Evolutionary conservation across 129 eudicot genomes (phyloP).

Genomic region (Rutidosis leptorrhynchoides): DNA sequence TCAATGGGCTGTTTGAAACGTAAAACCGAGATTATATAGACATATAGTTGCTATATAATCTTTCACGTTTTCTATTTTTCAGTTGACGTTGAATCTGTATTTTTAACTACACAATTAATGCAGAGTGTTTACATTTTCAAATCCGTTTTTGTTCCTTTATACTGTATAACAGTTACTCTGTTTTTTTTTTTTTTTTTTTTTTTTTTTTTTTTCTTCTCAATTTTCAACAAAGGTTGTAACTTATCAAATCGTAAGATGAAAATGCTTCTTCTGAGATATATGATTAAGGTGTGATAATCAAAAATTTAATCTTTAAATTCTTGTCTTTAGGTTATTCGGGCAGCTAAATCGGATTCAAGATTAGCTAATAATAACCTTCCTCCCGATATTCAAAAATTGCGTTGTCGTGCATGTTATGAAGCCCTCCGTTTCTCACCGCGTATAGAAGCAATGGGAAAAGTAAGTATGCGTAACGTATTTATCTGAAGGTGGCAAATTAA

Average conservation of each 20-base stretch:
- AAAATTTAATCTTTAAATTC: constrained; percentile 15
- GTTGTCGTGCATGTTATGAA: constrained; percentile 92
- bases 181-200: no score
- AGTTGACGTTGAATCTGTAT: not conserved
- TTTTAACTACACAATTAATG: not conserved
- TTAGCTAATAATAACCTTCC: constrained; percentile 94
- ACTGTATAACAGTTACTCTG: not conserved
- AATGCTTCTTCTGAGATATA: not conserved
- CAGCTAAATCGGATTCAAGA: constrained; percentile 96
- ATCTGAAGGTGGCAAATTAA: not conserved
- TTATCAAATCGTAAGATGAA: not conserved
- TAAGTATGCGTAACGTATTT: constrained; percentile 16
- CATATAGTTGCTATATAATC: not conserved
- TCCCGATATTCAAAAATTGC: constrained; percentile 83
- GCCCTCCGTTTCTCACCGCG: constrained; percentile 85
- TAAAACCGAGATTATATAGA: not conserved
- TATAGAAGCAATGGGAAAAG: constrained; percentile 95
- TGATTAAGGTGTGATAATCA: not conserved
- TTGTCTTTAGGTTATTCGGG: constrained; percentile 78
- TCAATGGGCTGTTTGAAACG: not conserved
- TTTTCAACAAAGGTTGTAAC: no score
- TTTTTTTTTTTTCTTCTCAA: no score
- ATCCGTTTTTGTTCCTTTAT: not conserved
- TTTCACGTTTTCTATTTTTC: not conserved
- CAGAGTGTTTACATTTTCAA: no score